Evolutionary conservation across 768 basidiomycete species (phyloP), one percentile per base, ranked within the genome.

Genomic region (Lactifluus subvellereus): DNA sequence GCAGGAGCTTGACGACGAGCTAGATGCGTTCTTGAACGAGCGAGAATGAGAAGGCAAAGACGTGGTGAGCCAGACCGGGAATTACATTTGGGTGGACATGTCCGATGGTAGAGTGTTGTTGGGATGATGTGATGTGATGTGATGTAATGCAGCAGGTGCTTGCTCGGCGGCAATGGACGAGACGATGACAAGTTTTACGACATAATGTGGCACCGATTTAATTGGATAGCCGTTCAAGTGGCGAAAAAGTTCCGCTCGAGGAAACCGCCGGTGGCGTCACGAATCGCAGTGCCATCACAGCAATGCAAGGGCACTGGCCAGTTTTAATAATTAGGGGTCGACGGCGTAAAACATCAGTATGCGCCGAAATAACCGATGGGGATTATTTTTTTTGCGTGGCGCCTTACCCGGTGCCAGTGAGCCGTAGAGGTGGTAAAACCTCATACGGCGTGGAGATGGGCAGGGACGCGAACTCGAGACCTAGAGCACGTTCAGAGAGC

Each of bases 1-100:
- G 70, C 82, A 88, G 73, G 89, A 93, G 68, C 77, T 94, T 42
- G 91, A 94, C 66, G 89, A 86, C 54, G 91, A 94, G 69, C 76
- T 93, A 52, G 91, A 93, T 37, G 86, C 87, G 16, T 92, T 92
- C 73, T 72, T 89, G 66, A 84, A 82, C 32, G 78, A 79, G 27
- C 57, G 65, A 57, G 63, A 60, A 16, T 64, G 22, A 64, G 27
- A 53, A 33, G 13, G 37, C 18, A 20, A 6, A 8, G 45, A 47
- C 10, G n/a, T 20, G n/a, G 45, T 20, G 45, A 47, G 37, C 48
- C 27, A 42, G 57, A 38, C 37, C 9, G 45, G 20, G 33, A 20
- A n/a, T 18, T 20, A 51, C 42, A 27, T 45, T 22, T 37, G 42
- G 6, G 14, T 30, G 18, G 35, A 27, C 38, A 18, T 49, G 3